Base-by-base conservation (phyloP, 1,284 basidiomycete species). In the Phaffia rhodozyma region DNA sequence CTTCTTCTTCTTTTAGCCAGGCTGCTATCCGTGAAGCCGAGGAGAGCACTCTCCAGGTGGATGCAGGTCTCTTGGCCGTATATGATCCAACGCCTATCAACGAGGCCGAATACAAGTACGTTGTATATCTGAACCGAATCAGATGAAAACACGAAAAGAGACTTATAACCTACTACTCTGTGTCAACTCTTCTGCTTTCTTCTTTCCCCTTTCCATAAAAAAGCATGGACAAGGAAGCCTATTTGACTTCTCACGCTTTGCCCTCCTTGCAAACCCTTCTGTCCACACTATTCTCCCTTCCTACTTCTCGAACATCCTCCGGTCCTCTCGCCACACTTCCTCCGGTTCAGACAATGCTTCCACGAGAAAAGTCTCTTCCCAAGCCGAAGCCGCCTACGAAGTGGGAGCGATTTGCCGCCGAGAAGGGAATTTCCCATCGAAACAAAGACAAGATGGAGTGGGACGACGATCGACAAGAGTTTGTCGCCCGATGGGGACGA, bases 321-420 rank as follows among this genome's bases (percentile, higher is more conserved):
- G 94, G 93, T 0, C 90, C 90, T 0, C 80, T 94, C 60, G 90
- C 88, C 1, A 79, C 84, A 65, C 84, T 97, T 3, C 92, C 94
- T 0, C 74, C 83, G 1, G 84, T 90, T 5, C 83, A 79, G 5
- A 89, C 86, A 47, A 78, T 79, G 55, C 81, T 97, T 1, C 94
- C 94, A 0, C 84, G 94, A 43, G 83, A 92, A 54, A 98, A 99
- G 75, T 88, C 88, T 1, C 79, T 97, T 29, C 94, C 94, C 0
- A 93, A 92, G 72, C 86, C 88, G 4, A 96, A 94, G 77, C 86
- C 88, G 4, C 83, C 83, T 57, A 97, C 94, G 20, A 98, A 97
- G 75, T 98, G 96, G 96, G 90, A 97, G 78, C 82, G 84, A 67
- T 98, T 97, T 72, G 94, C 94, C 20, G 85, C 86, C 63, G 86